These are phyloP conservation scores for Bipolaris zeicola DNA, from an alignment of 2,329 filamentous ascomycete species.

Conservation along the genomic window DNA sequence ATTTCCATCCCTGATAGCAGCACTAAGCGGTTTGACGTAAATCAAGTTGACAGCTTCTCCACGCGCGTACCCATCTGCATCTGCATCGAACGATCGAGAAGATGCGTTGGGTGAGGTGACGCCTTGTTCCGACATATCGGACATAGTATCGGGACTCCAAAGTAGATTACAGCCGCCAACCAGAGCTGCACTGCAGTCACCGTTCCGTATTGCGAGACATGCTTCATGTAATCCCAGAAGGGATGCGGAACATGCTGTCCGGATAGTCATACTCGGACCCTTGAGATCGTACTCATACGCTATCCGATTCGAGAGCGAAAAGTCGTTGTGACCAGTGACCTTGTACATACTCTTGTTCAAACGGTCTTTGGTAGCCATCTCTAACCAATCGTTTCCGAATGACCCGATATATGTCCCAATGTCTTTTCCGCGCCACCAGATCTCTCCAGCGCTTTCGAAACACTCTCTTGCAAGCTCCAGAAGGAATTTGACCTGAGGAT, in stretches of 20 bases:
- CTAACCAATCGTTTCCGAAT: conserved; percentile 31
- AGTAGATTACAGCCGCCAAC: conserved; percentile 26
- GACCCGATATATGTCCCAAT: conserved; percentile 39
- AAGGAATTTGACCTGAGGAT: not conserved
- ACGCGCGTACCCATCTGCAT: conserved; percentile 32
- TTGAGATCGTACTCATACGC: conserved; percentile 26
- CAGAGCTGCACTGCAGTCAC: conserved; percentile 19
- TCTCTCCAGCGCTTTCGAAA: not conserved
- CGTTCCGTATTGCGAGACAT: conserved; percentile 9
- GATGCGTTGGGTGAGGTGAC: conserved; percentile 18
- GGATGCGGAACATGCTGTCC: not conserved
- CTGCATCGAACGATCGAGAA: conserved; percentile 27
- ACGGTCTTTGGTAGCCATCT: not conserved
- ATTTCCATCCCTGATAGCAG: conserved; percentile 17
- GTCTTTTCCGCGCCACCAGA: conserved; percentile 27
- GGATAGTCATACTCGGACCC: conserved; percentile 10
- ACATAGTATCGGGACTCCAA: conserved; percentile 4
- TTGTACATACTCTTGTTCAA: conserved; percentile 9
- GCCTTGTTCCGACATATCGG: conserved; percentile 20
- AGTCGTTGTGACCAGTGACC: conserved; percentile 17
- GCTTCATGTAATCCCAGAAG: not conserved
- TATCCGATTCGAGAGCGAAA: conserved; percentile 30
- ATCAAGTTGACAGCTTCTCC: conserved; percentile 37
- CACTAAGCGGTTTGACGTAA: conserved; percentile 34
- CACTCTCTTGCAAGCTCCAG: not conserved